Evolutionary conservation across 202 grass and related monocot genomes (phyloP), one percentile per base, ranked within the genome.

Genomic region (Musa balbisiana): DNA sequence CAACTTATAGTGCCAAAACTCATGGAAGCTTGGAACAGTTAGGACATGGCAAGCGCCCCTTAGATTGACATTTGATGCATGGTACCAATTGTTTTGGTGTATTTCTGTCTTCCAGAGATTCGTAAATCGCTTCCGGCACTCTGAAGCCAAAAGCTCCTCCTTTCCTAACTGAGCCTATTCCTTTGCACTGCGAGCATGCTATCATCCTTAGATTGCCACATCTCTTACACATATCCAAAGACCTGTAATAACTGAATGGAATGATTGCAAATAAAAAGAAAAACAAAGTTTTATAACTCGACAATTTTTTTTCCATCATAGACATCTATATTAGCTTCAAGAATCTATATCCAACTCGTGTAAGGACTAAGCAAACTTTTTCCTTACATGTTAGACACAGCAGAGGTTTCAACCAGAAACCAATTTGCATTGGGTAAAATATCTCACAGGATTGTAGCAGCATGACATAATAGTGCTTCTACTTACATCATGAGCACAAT

Each of bases 131-230:
- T 81, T 97, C 88, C 21, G 92, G 68, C 76, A 87, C 67, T 67
- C 76, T 84, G 53, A 89, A 78, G 79, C 16, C 81, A 71, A 87
- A 85, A 8, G 81, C 21, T 59, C 90, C 84, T 56, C 83, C 83
- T 85, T 93, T 93, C 54, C 76, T 83, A 14, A 91, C 84, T 2
- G 71, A 88, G 0, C 88, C 91, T 0, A 74, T 29, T 78, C 87
- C 94, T 85, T 83, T 92, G 81, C 91, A 98, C 24, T 84, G 71
- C n/a, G 91, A 85, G 24, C 91, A 98, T 74, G 91, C 88, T 73
- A 97, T 81, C 72, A 89, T 89, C 11, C 82, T 86, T 67, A 93
- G 90, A 82, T 89, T 81, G 24, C 90, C 90, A 0, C 93, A 91
- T 59, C 71, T 89, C 79, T 89, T 90, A 58, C 93, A 97, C 88